These are phyloP conservation scores for Gryganskiella cystojenkinii DNA, from an alignment of 192 early-diverging fungal genomes.

Conservation along the genomic window DNA sequence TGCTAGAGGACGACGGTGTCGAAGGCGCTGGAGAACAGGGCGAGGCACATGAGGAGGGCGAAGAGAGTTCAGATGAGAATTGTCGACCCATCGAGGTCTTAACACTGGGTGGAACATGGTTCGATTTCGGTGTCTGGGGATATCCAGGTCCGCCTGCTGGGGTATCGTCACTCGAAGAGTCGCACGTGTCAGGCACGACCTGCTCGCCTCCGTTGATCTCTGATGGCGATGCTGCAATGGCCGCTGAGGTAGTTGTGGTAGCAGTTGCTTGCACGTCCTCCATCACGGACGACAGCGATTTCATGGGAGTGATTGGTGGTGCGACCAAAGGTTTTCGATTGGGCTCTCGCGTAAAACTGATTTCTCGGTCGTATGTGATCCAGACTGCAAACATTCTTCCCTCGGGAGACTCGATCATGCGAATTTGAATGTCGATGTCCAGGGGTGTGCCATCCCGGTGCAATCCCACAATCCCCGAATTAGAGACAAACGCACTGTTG, in stretches of 20 bases:
- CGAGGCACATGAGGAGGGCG: slow-evolving; percentile 27
- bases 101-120: slow-evolving; percentile 17
- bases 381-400: slow-evolving; percentile 67
- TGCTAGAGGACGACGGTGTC: slow-evolving; percentile 30
- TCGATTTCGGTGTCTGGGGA: slow-evolving; percentile 26
- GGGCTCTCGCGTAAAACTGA: slow-evolving; percentile 53
- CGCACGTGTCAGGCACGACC: slow-evolving; percentile 27
- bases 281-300: slow-evolving; percentile 22
- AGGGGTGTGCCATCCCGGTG: slow-evolving; percentile 71
- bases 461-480: slow-evolving; percentile 62
- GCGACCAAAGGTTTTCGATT: slow-evolving; percentile 12
- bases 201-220: slow-evolving; percentile 11
- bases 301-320: not conserved
- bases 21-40: slow-evolving; percentile 22
- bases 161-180: not conserved
- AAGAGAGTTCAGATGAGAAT: slow-evolving; percentile 27
- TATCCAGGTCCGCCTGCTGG: slow-evolving; percentile 9
- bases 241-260: no score
- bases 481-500: slow-evolving; percentile 31
- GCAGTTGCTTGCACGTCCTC: slow-evolving; percentile 23
- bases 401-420: slow-evolving; percentile 60
- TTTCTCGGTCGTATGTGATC: slow-evolving; percentile 70
- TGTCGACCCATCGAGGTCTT: slow-evolving; percentile 29
- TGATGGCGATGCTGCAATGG: not conserved
- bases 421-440: slow-evolving; percentile 69